These are phyloP conservation scores for Prunus davidiana DNA, from an alignment of 306 rosid species.

Conservation along the genomic window DNA sequence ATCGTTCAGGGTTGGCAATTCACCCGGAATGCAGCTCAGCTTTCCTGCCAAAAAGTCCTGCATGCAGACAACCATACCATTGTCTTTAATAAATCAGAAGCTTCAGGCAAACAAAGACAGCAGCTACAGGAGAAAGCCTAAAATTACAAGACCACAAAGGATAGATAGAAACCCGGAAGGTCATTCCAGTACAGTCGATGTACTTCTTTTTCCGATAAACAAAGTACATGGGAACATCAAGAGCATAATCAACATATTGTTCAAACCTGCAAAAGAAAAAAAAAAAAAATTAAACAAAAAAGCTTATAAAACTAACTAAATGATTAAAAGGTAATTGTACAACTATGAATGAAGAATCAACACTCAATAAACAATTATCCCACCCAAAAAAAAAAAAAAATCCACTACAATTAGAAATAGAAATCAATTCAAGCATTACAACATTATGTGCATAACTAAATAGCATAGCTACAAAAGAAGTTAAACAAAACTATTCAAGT, in stretches of 20 bases:
- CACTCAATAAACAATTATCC: not conserved
- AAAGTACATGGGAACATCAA: conserved; percentile 97
- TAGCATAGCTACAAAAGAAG: not conserved
- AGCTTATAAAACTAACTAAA: conserved; percentile 15
- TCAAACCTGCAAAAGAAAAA: conserved; percentile 62
- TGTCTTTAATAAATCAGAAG: not conserved
- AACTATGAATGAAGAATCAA: not conserved
- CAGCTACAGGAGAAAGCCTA: conserved; percentile 2
- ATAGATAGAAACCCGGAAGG: conserved; percentile 81
- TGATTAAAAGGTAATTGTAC: conserved; percentile 10
- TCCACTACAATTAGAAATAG: not conserved
- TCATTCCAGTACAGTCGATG: conserved; percentile 86
- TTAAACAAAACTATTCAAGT: not conserved
- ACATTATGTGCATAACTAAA: not conserved
- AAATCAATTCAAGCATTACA: not conserved
- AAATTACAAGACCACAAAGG: conserved; percentile 22
- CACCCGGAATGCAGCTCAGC: conserved; percentile 83
- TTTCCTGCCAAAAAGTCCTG: conserved; percentile 93
- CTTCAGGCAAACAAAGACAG: not conserved
- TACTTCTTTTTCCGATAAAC: conserved; percentile 77
- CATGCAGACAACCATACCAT: conserved; percentile 7
- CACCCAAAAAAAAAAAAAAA: not conserved
- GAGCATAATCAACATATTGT: conserved; percentile 94
- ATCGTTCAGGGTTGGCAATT: conserved; percentile 86
- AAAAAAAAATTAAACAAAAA: not conserved